A percentile compares a stretch with the other conserved stretches of the same genome.
These are phyloP conservation scores for Biscogniauxia mediterranea DNA, from an alignment of 2,329 filamentous ascomycete species.

Conservation along the genomic window DNA sequence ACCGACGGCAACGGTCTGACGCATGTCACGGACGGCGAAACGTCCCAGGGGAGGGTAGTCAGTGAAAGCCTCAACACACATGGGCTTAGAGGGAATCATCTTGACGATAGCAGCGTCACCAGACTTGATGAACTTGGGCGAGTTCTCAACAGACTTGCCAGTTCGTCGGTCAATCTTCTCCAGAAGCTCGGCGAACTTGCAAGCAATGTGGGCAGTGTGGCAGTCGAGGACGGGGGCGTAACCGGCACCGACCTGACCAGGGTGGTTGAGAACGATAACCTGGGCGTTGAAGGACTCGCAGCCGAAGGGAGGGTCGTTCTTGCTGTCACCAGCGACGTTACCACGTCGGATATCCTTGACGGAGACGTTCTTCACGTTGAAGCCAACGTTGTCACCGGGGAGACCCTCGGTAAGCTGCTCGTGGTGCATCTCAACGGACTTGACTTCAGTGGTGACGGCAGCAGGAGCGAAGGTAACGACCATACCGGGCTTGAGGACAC, in stretches of 20 bases:
- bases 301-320: constrained; percentile 94
- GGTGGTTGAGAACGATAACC: constrained; percentile 99
- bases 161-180: constrained; percentile 99
- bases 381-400: constrained; percentile 99
- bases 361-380: constrained; percentile 99
- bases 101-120: constrained; percentile 99
- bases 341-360: constrained; percentile 99
- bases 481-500: constrained; percentile 87
- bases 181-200: constrained; percentile 99
- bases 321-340: constrained; percentile 99
- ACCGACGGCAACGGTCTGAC: constrained; percentile 86
- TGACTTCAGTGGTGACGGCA: constrained; percentile 99
- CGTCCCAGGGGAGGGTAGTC: constrained; percentile 99
- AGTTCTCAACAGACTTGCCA: constrained; percentile 89
- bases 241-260: constrained; percentile 97
- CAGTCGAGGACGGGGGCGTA: constrained; percentile 99
- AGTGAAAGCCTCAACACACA: constrained; percentile 99
- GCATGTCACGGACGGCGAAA: constrained; percentile 99
- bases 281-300: constrained; percentile 97
- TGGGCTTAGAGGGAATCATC: constrained; percentile 99
- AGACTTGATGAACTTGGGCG: constrained; percentile 99
- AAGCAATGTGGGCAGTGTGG: constrained; percentile 99
- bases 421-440: constrained; percentile 99
- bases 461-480: constrained; percentile 98
- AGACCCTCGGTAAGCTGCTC: constrained; percentile 94